A percentile compares a stretch with the other conserved stretches of the same genome.
Conservation (phyloP, 2,329 filamentous ascomycete genomes). For the Colletotrichum coccodes region DNA sequence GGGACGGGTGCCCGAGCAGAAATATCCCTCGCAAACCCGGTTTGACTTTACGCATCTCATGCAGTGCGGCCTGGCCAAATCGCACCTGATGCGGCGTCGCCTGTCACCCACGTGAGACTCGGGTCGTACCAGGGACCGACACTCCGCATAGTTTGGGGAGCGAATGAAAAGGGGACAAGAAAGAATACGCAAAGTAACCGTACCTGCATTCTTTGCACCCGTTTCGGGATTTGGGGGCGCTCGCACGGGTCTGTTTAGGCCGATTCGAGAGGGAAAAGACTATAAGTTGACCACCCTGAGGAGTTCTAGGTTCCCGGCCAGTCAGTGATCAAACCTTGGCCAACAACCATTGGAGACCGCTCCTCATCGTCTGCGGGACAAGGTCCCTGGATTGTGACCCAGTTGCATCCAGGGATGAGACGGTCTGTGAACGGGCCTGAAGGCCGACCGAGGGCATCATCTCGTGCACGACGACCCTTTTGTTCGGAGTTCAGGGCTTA, state of each 20-base stretch:
- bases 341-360: background rate
- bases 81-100: conserved; percentile 54
- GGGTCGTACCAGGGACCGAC: background rate
- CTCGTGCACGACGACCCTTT: background rate
- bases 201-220: conserved; percentile 32
- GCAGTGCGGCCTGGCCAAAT: conserved; percentile 52
- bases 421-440: background rate
- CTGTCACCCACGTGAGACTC: conserved; percentile 1
- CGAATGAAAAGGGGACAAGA: background rate
- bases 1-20: background rate
- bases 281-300: background rate
- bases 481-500: background rate
- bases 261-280: conserved; percentile 24
- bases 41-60: conserved; percentile 41
- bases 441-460: background rate
- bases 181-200: background rate
- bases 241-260: conserved; percentile 7
- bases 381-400: background rate
- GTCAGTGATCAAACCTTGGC: background rate
- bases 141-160: background rate
- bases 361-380: too few relatives aligned
- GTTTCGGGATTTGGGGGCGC: conserved; percentile 21
- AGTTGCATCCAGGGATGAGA: background rate
- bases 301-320: background rate
- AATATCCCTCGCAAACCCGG: conserved; percentile 16